Conservation (phyloP, 2,329 filamentous ascomycete genomes). For the Pestalotiopsis sp. region DNA sequence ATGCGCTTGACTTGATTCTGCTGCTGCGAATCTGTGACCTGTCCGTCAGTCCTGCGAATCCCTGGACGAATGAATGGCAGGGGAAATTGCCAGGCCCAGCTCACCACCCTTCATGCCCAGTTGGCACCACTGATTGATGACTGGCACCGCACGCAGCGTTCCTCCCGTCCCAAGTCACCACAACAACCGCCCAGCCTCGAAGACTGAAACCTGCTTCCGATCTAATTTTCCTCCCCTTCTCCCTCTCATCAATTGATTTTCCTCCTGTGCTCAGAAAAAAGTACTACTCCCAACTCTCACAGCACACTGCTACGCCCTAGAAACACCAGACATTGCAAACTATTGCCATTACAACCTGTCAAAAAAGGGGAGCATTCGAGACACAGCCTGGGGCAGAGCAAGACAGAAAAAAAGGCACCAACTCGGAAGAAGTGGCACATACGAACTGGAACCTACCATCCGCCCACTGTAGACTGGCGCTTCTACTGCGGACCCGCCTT, state of each 20-base stretch:
- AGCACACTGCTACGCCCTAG: background rate
- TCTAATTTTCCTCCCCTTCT: background rate
- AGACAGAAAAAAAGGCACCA: background rate
- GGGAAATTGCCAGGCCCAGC: conserved; percentile 5
- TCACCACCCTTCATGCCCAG: conserved; percentile 1
- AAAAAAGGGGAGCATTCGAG: background rate
- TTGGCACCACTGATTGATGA: background rate
- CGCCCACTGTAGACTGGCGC: background rate
- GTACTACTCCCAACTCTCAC: background rate
- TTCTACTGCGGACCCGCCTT: background rate
- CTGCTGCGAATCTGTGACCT: background rate
- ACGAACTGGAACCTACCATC: background rate
- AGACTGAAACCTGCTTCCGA: conserved; percentile 14
- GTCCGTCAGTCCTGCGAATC: background rate
- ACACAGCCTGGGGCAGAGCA: background rate
- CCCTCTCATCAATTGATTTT: background rate
- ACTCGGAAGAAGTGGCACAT: background rate
- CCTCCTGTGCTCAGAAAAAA: background rate
- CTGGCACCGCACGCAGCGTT: background rate
- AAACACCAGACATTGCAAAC: background rate
- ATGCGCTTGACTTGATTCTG: background rate
- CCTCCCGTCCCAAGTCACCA: conserved; percentile 10
- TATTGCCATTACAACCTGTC: background rate
- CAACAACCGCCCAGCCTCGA: conserved; percentile 13
- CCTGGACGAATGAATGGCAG: background rate